phyloP scores from a whole-genome alignment of 805 yeast species.

The Hanseniaspora lindneri region DNA sequence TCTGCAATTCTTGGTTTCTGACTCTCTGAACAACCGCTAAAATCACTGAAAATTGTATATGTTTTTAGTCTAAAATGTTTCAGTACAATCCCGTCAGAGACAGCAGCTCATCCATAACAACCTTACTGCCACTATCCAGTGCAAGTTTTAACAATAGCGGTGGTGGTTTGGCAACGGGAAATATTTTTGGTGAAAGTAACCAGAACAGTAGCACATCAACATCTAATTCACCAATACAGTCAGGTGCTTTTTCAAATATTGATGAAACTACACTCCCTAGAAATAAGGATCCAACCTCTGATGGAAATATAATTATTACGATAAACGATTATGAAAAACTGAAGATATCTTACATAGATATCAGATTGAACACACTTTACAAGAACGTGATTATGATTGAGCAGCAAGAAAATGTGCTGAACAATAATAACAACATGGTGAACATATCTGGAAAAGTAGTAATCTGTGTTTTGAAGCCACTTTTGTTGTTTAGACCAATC shows the following conservation, averaged over 20 bases:
- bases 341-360: slow-evolving; percentile 26
- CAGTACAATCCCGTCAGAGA: slow-evolving; percentile 12
- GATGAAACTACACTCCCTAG: background rate
- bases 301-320: slow-evolving; percentile 10
- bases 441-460: slow-evolving; percentile 66
- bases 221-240: background rate
- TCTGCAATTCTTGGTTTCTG: too few relatives aligned
- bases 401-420: slow-evolving; percentile 55
- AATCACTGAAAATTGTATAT: too few relatives aligned
- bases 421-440: slow-evolving; percentile 47
- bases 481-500: slow-evolving; percentile 45
- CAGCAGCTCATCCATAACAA: slow-evolving; percentile 7
- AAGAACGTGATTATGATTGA: slow-evolving; percentile 60
- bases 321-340: slow-evolving; percentile 9
- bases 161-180: too few relatives aligned
- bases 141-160: background rate
- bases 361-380: slow-evolving; percentile 30
- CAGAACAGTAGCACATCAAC: too few relatives aligned
- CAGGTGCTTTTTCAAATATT: background rate
- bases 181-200: too few relatives aligned
- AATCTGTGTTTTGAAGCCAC: slow-evolving; percentile 55
- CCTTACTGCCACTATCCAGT: slow-evolving; percentile 1
- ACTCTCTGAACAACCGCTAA: too few relatives aligned
- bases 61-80: background rate
- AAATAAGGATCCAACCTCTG: slow-evolving; percentile 14